phyloP scores from a whole-genome alignment of 2,329 filamentous ascomycete genomes.

The Paracoccidioides brasiliensis region DNA sequence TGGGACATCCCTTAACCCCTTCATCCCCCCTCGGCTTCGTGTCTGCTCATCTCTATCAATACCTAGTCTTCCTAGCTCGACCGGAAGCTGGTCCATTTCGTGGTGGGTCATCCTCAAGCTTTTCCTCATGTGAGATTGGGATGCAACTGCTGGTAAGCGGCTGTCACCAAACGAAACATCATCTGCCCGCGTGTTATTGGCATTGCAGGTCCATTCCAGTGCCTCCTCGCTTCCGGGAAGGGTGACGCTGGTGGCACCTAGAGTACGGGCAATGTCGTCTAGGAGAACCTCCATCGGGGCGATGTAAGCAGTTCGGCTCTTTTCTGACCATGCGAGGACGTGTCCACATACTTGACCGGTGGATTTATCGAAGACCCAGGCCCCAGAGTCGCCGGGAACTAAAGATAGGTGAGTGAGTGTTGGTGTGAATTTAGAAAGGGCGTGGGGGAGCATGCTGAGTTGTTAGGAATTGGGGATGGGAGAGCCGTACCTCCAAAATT shows the following conservation, averaged over 20 bases:
- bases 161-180: neutral
- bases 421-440: slow-evolving; percentile 1
- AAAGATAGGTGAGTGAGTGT: slow-evolving; percentile 4
- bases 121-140: neutral
- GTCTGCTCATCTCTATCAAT: slow-evolving; percentile 6
- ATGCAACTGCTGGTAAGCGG: neutral
- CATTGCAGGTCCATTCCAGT: slow-evolving; percentile 4
- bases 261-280: slow-evolving; percentile 67
- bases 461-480: slow-evolving; percentile 6
- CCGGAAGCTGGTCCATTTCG: slow-evolving; percentile 8
- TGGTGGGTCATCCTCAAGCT: neutral
- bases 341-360: slow-evolving; percentile 77
- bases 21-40: neutral
- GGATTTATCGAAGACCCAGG: slow-evolving; percentile 76
- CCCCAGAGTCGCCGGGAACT: slow-evolving; percentile 80
- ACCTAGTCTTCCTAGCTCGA: slow-evolving; percentile 9
- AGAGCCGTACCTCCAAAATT: slow-evolving; percentile 40
- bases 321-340: slow-evolving; percentile 74
- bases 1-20: slow-evolving; percentile 12
- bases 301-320: slow-evolving; percentile 75
- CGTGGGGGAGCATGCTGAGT: neutral
- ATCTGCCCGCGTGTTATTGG: neutral
- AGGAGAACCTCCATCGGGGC: slow-evolving; percentile 88
- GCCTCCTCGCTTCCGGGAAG: slow-evolving; percentile 44
- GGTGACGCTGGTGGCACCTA: slow-evolving; percentile 56